These are phyloP conservation scores for Cyclotella choctawhatcheeana DNA, from an alignment of 108 stramenopile genomes.

Conservation along the genomic window DNA sequence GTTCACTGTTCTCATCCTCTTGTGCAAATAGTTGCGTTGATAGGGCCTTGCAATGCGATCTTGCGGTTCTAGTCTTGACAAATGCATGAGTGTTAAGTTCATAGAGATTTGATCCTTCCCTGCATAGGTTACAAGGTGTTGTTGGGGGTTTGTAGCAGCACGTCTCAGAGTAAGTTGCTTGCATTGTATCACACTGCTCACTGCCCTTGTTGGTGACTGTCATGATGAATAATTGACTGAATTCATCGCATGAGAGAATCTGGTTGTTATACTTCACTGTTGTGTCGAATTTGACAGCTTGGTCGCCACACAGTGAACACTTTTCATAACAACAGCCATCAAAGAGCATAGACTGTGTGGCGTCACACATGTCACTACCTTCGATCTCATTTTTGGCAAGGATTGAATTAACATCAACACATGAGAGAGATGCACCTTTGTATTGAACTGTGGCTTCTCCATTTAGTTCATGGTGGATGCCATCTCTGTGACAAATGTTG, in stretches of 20 bases:
- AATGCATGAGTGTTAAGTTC: conserved; percentile 42
- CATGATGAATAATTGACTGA: conserved; percentile 40
- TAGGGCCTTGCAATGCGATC: conserved; percentile 40
- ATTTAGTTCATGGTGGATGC: conserved; percentile 45
- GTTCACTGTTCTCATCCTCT: conserved; percentile 46
- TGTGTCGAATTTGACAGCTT: conserved; percentile 38
- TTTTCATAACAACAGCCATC: conserved; percentile 55
- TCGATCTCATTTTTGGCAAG: conserved; percentile 40
- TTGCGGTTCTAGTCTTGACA: conserved; percentile 40
- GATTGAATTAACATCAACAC: conserved; percentile 52
- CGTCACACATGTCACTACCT: conserved; percentile 46
- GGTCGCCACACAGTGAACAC: conserved; percentile 49
- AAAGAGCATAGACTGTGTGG: conserved; percentile 43
- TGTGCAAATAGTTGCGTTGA: conserved; percentile 20
- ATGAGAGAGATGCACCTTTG: conserved; percentile 47
- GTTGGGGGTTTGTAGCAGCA: conserved; percentile 50
- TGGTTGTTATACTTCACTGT: conserved; percentile 51
- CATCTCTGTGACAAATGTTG: conserved; percentile 40
- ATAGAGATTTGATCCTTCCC: conserved; percentile 25
- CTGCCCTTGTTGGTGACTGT: conserved; percentile 30
- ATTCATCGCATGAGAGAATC: conserved; percentile 46
- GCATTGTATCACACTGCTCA: conserved; percentile 48
- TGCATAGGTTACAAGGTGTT: conserved; percentile 39
- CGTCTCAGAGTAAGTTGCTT: conserved; percentile 31
- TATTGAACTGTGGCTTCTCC: conserved; percentile 42